phyloP scores from a whole-genome alignment of 805 yeast species.

The Metschnikowia lunata region DNA sequence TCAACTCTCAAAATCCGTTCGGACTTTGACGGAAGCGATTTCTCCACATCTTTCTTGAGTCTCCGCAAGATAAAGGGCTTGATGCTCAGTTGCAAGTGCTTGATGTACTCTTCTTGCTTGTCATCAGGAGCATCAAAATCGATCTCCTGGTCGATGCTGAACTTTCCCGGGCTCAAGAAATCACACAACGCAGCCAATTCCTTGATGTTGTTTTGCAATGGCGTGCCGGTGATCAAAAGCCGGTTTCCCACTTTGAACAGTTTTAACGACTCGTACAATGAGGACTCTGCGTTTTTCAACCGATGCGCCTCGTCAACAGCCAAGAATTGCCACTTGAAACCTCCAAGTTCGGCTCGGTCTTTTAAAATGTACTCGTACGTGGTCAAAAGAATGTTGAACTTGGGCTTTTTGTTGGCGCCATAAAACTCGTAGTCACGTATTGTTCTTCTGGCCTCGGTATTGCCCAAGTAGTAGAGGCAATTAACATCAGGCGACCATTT shows the following conservation, averaged over 20 bases:
- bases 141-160: conserved; percentile 87
- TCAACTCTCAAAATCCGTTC: conserved; percentile 95
- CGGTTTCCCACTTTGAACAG: conserved; percentile 82
- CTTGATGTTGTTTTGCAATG: conserved; percentile 90
- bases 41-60: conserved; percentile 95
- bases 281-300: conserved; percentile 88
- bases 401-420: conserved; percentile 59
- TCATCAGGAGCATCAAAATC: conserved; percentile 87
- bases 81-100: conserved; percentile 75
- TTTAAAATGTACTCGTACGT: conserved; percentile 95
- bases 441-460: conserved; percentile 74
- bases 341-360: conserved; percentile 76
- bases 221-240: conserved; percentile 94
- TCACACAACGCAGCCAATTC: conserved; percentile 94
- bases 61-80: conserved; percentile 92
- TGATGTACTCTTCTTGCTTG: conserved; percentile 83
- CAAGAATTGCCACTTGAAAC: conserved; percentile 88
- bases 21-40: conserved; percentile 90
- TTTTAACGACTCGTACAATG: conserved; percentile 81
- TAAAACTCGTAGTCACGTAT: conserved; percentile 85
- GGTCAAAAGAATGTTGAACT: conserved; percentile 87
- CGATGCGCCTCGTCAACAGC: conserved; percentile 99
- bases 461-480: conserved; percentile 89
- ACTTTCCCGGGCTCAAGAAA: conserved; percentile 93
- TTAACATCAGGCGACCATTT: conserved; percentile 96